Percentiles rank a stretch among this genome's conserved stretches.
These are phyloP conservation scores for Aaosphaeria pasadenensis DNA, from an alignment of 2,329 filamentous ascomycete species.

Conservation along the genomic window DNA sequence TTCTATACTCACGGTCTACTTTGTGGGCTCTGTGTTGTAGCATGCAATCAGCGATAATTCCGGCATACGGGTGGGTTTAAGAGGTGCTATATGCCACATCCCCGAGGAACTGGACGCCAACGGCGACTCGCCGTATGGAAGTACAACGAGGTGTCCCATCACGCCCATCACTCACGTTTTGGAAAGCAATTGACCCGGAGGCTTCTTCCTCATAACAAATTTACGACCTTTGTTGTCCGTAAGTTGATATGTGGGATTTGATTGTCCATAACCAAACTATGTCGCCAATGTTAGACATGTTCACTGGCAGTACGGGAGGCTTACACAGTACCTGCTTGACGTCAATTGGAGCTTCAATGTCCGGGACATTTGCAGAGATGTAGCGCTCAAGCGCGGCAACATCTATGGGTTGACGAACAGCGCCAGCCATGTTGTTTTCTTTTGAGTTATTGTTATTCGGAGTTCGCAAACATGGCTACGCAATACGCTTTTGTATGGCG, in stretches of 20 bases:
- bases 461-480: too few species aligned
- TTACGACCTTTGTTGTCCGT: conserved; percentile 66
- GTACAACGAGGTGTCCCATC: too few species aligned
- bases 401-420: conserved; percentile 87
- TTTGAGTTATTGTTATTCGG: background rate
- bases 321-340: conserved; percentile 73
- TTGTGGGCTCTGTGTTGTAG: conserved; percentile 63
- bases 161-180: conserved; percentile 11
- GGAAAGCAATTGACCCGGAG: conserved; percentile 88
- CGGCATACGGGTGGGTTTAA: conserved; percentile 27
- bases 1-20: conserved; percentile 91
- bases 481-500: too few species aligned
- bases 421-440: conserved; percentile 67
- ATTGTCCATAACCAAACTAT: conserved; percentile 97
- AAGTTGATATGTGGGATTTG: conserved; percentile 94
- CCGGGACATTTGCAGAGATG: conserved; percentile 72
- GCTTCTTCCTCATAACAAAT: conserved; percentile 96
- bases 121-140: too few species aligned
- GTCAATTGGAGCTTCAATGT: conserved; percentile 77
- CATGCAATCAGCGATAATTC: conserved; percentile 49
- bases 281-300: background rate
- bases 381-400: conserved; percentile 75
- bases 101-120: too few species aligned
- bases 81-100: background rate
- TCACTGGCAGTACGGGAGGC: background rate